Evolutionary conservation across 306 rosid genomes (phyloP).

Genomic region (Malus orientalis): DNA sequence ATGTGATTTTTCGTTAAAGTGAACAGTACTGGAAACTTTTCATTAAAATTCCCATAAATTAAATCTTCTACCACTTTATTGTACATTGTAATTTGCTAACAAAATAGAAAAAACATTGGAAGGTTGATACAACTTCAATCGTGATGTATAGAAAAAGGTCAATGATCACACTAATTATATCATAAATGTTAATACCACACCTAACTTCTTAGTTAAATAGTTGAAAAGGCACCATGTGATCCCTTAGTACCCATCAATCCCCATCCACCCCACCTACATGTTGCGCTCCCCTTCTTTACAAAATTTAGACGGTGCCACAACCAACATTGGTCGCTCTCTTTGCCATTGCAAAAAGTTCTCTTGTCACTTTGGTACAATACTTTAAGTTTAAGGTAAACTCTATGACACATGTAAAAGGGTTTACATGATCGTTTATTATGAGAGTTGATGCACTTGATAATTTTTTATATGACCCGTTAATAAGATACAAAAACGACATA

Average conservation of each 20-base stretch:
- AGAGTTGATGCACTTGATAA: too few species aligned
- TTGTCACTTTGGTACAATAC: background rate
- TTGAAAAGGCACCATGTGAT: constrained; percentile 16
- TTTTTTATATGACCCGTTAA: too few species aligned
- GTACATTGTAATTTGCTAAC: background rate
- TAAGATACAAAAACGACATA: too few species aligned
- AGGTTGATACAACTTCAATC: background rate
- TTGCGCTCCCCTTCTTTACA: constrained; percentile 1
- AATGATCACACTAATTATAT: constrained; percentile 12
- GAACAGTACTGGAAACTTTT: too few species aligned
- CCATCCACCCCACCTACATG: constrained; percentile 60
- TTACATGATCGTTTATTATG: background rate
- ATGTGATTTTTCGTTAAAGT: too few species aligned
- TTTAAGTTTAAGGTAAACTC: background rate
- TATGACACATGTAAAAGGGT: background rate
- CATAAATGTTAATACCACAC: constrained; percentile 18
- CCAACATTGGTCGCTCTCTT: background rate
- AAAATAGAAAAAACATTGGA: background rate
- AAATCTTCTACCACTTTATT: background rate
- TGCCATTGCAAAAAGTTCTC: background rate
- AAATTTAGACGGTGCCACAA: background rate
- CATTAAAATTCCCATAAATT: background rate
- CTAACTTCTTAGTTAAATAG: constrained; percentile 29
- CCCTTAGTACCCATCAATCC: constrained; percentile 53
- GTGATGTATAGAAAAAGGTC: background rate